Evolutionary conservation across 2,329 filamentous ascomycete species (phyloP).

Genomic region (Leptodontidium sp.): DNA sequence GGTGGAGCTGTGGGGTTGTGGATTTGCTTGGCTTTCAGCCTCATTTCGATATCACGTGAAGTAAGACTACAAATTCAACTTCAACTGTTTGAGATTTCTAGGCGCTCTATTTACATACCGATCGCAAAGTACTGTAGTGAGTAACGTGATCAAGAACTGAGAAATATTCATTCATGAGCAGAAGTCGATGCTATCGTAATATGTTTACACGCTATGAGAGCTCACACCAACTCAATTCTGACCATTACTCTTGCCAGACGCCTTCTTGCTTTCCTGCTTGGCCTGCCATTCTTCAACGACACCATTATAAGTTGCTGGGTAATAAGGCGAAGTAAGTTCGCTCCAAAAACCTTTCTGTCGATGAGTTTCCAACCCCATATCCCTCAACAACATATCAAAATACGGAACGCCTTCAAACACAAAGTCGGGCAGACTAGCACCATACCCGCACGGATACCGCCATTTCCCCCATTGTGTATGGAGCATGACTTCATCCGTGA

Average conservation of each 20-base stretch:
- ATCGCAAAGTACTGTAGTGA: too few species aligned
- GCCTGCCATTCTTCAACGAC: constrained; percentile 53
- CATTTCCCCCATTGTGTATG: constrained; percentile 74
- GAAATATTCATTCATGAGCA: background rate
- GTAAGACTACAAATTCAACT: background rate
- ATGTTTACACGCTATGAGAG: too few species aligned
- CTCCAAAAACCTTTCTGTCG: constrained; percentile 58
- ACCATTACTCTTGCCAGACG: background rate
- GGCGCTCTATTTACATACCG: too few species aligned
- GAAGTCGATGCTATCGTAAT: too few species aligned
- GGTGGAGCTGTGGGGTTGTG: background rate
- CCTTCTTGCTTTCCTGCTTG: constrained; percentile 13
- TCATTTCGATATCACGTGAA: constrained; percentile 16
- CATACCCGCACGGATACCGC: constrained; percentile 72
- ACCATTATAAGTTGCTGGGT: constrained; percentile 54
- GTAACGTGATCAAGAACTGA: background rate
- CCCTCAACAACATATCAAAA: constrained; percentile 70
- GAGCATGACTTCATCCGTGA: constrained; percentile 65
- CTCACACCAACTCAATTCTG: background rate
- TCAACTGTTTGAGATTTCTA: background rate
- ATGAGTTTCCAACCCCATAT: constrained; percentile 67
- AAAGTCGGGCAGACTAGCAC: constrained; percentile 70
- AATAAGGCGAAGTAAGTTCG: constrained; percentile 55
- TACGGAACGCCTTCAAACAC: constrained; percentile 81
- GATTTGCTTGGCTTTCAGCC: constrained; percentile 16